These are phyloP conservation scores for Talaromyces adpressus DNA, from an alignment of 495 filamentous ascomycete genomes.

Conservation along the genomic window DNA sequence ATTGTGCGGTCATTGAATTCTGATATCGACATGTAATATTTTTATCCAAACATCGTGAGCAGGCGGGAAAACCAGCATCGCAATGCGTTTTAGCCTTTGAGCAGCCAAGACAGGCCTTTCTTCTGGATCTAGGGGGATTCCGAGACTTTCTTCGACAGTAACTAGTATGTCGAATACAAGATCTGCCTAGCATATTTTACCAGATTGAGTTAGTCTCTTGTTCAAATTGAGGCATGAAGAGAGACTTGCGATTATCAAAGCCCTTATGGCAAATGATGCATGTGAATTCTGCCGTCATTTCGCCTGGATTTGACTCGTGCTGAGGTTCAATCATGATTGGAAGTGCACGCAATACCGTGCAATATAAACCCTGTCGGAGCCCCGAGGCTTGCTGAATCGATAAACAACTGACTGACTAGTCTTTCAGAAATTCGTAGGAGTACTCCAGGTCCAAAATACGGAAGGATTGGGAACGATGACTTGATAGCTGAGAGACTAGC, in stretches of 20 bases:
- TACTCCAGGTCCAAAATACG: too few relatives aligned
- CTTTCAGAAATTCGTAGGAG: too few relatives aligned
- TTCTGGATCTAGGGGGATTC: not conserved
- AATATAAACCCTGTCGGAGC: not conserved
- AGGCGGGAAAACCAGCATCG: not conserved
- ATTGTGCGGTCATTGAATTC: not conserved
- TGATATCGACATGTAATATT: conserved; percentile 3
- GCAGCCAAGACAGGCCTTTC: not conserved
- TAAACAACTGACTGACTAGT: too few relatives aligned
- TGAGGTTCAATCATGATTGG: not conserved
- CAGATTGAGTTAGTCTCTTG: not conserved
- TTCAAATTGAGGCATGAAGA: not conserved
- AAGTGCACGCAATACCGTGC: not conserved
- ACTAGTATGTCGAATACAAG: conserved; percentile 1
- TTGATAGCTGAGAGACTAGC: not conserved
- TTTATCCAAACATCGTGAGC: not conserved
- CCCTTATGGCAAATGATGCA: not conserved
- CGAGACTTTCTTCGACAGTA: conserved; percentile 4
- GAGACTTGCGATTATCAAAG: conserved; percentile 2
- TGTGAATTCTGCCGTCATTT: not conserved
- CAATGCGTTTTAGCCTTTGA: conserved; percentile 1
- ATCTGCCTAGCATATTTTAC: not conserved
- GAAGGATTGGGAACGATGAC: not conserved
- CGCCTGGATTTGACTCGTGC: not conserved
- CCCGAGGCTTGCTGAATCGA: too few relatives aligned